A percentile compares a stretch with the other conserved stretches of the same genome.
Conservation (phyloP, 1,284 basidiomycete genomes). For the Caloboletus firmus region DNA sequence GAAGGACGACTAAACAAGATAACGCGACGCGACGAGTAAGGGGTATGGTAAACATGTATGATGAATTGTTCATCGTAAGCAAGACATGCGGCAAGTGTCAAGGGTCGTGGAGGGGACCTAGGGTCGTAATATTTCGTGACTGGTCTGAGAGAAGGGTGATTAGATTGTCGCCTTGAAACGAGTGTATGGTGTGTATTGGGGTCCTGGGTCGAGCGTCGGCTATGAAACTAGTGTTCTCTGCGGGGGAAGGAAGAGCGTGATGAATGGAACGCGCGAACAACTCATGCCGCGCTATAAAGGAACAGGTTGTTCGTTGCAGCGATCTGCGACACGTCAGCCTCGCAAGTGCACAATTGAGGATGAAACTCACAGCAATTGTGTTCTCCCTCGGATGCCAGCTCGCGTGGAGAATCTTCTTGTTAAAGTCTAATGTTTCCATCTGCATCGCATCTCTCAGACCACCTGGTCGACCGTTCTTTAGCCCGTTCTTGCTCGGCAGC, state of each 20-base stretch:
- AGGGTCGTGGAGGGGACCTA: conserved; percentile 11
- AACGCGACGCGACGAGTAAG: conserved; percentile 30
- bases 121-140: conserved; percentile 28
- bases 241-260: neutral
- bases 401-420: conserved; percentile 98
- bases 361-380: conserved; percentile 83
- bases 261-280: neutral
- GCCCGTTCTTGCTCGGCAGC: conserved; percentile 63
- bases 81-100: conserved; percentile 27
- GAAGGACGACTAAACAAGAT: conserved; percentile 33
- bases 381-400: conserved; percentile 98
- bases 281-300: conserved; percentile 81
- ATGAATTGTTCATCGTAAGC: conserved; percentile 31
- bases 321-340: conserved; percentile 53
- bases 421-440: conserved; percentile 92
- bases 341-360: neutral
- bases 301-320: conserved; percentile 94
- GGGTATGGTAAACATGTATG: conserved; percentile 34
- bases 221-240: conserved; percentile 16
- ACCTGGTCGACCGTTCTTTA: conserved; percentile 71
- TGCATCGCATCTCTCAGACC: conserved; percentile 84
- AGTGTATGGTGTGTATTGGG: conserved; percentile 18
- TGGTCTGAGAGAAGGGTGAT: conserved; percentile 18
- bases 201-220: conserved; percentile 10
- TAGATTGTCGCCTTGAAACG: conserved; percentile 33